A percentile compares a stretch with the other conserved stretches of the same genome.
These are phyloP conservation scores for Aurifilum marmelostoma DNA, from an alignment of 2,329 filamentous ascomycete genomes.

Conservation along the genomic window DNA sequence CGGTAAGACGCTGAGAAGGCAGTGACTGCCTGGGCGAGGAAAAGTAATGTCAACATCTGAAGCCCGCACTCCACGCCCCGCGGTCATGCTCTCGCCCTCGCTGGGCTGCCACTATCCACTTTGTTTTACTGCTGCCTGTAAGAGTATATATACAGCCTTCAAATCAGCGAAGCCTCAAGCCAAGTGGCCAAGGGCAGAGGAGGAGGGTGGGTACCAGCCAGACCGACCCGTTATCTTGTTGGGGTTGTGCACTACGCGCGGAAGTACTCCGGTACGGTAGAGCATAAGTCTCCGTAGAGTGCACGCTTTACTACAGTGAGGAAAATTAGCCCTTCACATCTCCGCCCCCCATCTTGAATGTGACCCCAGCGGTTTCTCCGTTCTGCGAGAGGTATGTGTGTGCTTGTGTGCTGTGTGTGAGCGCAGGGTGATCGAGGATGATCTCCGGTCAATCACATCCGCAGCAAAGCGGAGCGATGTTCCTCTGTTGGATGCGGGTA, in stretches of 20 bases:
- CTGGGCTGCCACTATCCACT: too few species aligned
- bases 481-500: slow-evolving; percentile 12
- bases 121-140: not conserved
- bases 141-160: not conserved
- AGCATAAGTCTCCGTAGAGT: slow-evolving; percentile 18
- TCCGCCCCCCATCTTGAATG: slow-evolving; percentile 14
- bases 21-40: too few species aligned
- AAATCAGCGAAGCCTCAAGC: not conserved
- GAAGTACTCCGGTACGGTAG: slow-evolving; percentile 15
- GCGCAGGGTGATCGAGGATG: not conserved
- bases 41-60: slow-evolving; percentile 14
- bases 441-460: slow-evolving; percentile 10
- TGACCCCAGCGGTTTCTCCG: not conserved
- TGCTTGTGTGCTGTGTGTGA: too few species aligned
- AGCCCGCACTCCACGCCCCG: not conserved
- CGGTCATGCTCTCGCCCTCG: not conserved
- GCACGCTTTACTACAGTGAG: not conserved
- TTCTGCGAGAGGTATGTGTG: not conserved
- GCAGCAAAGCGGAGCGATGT: slow-evolving; percentile 3
- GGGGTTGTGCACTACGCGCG: not conserved
- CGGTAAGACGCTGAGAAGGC: slow-evolving; percentile 4
- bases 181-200: not conserved
- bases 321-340: slow-evolving; percentile 10
- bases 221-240: not conserved
- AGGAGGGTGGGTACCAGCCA: not conserved